Base-by-base conservation (phyloP, 192 early-diverging fungal genomes). In the Thoreauomyces humboldtii region DNA sequence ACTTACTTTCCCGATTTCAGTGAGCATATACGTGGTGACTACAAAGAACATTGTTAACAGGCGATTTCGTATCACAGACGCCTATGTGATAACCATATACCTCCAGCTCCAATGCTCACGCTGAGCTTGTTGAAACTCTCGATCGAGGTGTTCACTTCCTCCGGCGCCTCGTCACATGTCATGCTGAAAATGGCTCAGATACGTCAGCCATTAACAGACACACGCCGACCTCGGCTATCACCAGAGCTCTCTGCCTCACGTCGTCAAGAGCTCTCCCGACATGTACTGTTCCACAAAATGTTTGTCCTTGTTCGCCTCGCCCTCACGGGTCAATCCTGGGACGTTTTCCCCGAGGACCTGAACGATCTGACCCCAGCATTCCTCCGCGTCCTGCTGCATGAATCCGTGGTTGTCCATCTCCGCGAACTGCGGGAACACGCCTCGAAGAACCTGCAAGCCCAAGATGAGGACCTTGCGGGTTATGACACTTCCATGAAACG, bases 341-440 rank as follows among this genome's bases (percentile, higher is more conserved):
- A 87, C 77, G 57, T 83, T 87, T 35, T 83, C 72, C 19, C 79
- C 79, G 36, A 98, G 68, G 0, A 82, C 80, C 0, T 86, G 82
- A 17, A 98, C 70, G 27, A 98, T 69, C 71, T 95, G 82, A 66
- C 86, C 88, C 94, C 93, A 98, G 75, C 91, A 97, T 69, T 99
- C 97, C 71, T 99, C 94, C 1, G 97, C 97, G 71, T 99, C 97
- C 74, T 99, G 97, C 75, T 99, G 97, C 75, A 88, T 82, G 67
- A 76, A 93, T 22, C 81, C 77, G 36, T 78, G 76, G 41, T 71
- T 71, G 42, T 92, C 88, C 63, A 77, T 78, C 71, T 97, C 91
- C 6, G 80, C 86, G 72, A 95, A 98, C 73, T 93, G 91, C 41
- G 93, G 95, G 60, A 87, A 96, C 5, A 81, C 81, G 34, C 76